These are phyloP conservation scores for Westerdykella ornata DNA, from an alignment of 2,329 filamentous ascomycete species.

Conservation along the genomic window DNA sequence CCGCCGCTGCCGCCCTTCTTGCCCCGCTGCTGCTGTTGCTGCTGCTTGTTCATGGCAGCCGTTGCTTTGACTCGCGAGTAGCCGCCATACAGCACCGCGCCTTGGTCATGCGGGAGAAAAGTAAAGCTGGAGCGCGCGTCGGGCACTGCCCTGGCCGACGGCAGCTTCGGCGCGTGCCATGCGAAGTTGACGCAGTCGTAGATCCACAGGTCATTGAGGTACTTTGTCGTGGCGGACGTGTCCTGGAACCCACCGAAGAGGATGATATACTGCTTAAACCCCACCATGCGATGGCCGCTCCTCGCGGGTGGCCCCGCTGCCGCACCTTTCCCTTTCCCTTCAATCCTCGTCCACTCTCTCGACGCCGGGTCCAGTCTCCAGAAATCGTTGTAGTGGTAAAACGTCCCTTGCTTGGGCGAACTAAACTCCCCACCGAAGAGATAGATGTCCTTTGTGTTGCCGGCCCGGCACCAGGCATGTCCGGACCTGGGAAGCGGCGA, in stretches of 20 bases:
- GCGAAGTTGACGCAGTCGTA: constrained; percentile 84
- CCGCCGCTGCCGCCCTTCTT: constrained; percentile 39
- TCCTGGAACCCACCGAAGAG: constrained; percentile 97
- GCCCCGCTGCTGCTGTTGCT: constrained; percentile 53
- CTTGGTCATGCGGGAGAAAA: constrained; percentile 80
- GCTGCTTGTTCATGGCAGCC: constrained; percentile 51
- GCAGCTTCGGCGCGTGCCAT: constrained; percentile 72
- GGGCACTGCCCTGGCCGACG: constrained; percentile 75
- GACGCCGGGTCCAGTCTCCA: constrained; percentile 81
- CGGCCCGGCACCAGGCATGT: constrained; percentile 89
- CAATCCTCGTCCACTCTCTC: constrained; percentile 86
- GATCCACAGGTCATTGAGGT: constrained; percentile 87
- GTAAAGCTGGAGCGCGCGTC: constrained; percentile 89
- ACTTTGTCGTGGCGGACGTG: constrained; percentile 89
- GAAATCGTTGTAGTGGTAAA: constrained; percentile 99
- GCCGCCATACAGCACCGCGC: constrained; percentile 84
- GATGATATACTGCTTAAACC: constrained; percentile 93
- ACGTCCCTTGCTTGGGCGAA: constrained; percentile 92
- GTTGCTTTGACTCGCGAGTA: constrained; percentile 81
- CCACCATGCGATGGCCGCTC: constrained; percentile 92
- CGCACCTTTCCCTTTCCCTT: constrained; percentile 66
- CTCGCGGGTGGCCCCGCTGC: constrained; percentile 74
- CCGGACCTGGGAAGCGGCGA: constrained; percentile 83
- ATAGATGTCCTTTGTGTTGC: constrained; percentile 78
- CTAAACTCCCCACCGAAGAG: constrained; percentile 96